A percentile compares a stretch with the other conserved stretches of the same genome.
Conservation (phyloP, 192 early-diverging fungal species). For the Gaertneriomyces semiglobifer region DNA sequence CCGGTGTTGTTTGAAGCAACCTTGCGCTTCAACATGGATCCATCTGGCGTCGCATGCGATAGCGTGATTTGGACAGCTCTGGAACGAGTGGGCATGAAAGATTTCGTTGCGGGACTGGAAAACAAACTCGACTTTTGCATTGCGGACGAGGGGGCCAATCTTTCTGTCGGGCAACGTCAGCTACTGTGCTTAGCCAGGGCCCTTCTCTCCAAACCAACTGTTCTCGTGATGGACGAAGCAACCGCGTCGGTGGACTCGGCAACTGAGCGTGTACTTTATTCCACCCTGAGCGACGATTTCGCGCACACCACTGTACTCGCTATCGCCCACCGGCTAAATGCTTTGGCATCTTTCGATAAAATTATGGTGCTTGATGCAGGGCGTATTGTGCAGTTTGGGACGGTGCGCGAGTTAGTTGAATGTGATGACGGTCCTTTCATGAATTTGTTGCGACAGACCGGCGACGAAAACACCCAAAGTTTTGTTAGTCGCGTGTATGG, state of each 20-base stretch:
- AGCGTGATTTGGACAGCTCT: slow-evolving; percentile 66
- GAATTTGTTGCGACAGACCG: slow-evolving; percentile 40
- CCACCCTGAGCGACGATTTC: slow-evolving; percentile 49
- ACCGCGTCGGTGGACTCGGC: slow-evolving; percentile 56
- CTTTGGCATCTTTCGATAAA: slow-evolving; percentile 43
- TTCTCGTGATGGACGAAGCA: slow-evolving; percentile 61
- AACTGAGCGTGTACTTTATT: slow-evolving; percentile 68
- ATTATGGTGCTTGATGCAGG: slow-evolving; percentile 68
- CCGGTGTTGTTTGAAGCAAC: slow-evolving; percentile 52
- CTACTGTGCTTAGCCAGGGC: slow-evolving; percentile 53
- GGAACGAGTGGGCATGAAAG: slow-evolving; percentile 50
- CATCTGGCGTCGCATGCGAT: slow-evolving; percentile 56
- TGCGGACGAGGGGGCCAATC: slow-evolving; percentile 72
- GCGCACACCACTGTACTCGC: slow-evolving; percentile 55
- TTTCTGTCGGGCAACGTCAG: slow-evolving; percentile 71
- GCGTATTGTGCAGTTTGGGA: slow-evolving; percentile 75
- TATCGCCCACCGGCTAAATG: slow-evolving; percentile 69
- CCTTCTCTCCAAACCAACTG: slow-evolving; percentile 43
- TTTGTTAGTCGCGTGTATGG: neutral
- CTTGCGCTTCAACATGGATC: slow-evolving; percentile 71
- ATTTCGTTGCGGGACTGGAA: slow-evolving; percentile 16
- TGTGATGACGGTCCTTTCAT: slow-evolving; percentile 30
- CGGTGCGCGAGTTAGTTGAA: slow-evolving; percentile 62
- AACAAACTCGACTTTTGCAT: slow-evolving; percentile 69
- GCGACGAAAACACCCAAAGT: slow-evolving; percentile 17